Base-by-base conservation (phyloP, 495 filamentous ascomycete genomes). In the Penicillium egyptiacum region DNA sequence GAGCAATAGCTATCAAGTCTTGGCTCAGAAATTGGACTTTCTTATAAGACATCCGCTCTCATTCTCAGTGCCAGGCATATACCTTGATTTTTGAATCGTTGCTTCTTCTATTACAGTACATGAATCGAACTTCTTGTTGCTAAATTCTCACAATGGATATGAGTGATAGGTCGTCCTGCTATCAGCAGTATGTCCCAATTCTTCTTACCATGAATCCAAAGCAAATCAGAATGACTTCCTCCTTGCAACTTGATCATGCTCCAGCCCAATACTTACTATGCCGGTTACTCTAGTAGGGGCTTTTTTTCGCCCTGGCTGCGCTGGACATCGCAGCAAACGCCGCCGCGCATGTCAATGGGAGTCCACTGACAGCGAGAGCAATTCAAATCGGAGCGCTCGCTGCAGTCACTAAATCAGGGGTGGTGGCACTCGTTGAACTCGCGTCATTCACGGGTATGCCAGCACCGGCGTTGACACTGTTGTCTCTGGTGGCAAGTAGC, bases 291-390 rank as follows among this genome's bases (percentile, higher is more conserved):
- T 42, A 62, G 60, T 62, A 50, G 56, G 56, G 51, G 48, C 35
- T 2, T 62, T 62, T 62, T 30, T 59, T 62, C 41, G 56, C 60
- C 25, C 56, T 62, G 2, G 60, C 60, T 6, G 56, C 52, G 17
- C 51, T 62, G 5, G 60, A 62, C 33, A 52, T 62, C 16, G 60
- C 60, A 42, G 60, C 20, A 31, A 62, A 62, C 12, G 60, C 56
- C 10, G 60, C 60, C 7, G 28, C 54, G 5, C 60, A 62, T 40
- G 51, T 62, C 19, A 62, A 53, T 40, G 60, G 60, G 33, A 49
- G 47, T n/a, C 33, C 33, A 6, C 35, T 62, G 22, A 62, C 60
- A 16, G 56, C 46, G 16, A 31, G 56, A 41, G 50, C 56, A 23
- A 26, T 62, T 10, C 56, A 56, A 45, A n/a, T 59, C 35, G 60